Evolutionary conservation across 352 stramenopile genomes (phyloP).

Genomic region (Thalassiosira mediterranea): DNA sequence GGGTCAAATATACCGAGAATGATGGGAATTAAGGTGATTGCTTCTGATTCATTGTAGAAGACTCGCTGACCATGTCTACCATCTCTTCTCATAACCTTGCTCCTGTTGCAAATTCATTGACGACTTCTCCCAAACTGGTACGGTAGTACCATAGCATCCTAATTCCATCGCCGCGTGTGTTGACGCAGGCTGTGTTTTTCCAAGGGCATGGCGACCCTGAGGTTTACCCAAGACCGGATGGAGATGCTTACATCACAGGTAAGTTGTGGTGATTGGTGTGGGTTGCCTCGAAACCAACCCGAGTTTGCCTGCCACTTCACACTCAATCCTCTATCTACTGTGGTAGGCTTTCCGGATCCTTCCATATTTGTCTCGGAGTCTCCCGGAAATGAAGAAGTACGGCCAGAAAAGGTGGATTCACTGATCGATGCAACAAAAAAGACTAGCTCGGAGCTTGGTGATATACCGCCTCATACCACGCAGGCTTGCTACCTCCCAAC

Average conservation of each 20-base stretch:
- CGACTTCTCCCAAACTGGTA: no score
- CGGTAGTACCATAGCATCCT: conserved; percentile 76
- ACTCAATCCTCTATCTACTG: no score
- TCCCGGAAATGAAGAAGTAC: conserved; percentile 60
- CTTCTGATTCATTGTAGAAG: no score
- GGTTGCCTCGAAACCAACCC: no score
- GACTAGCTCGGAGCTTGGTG: conserved; percentile 21
- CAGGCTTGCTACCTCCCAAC: conserved; percentile 74
- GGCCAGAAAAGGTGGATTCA: conserved; percentile 31
- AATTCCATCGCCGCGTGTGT: conserved; percentile 52
- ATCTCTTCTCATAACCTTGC: no score
- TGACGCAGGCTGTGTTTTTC: conserved; percentile 79
- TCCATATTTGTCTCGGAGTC: conserved; percentile 54
- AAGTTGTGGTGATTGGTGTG: no score
- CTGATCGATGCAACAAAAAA: conserved; percentile 51
- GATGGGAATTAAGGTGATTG: conserved; percentile 65
- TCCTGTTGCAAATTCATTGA: no score
- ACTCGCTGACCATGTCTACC: no score
- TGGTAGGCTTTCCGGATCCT: conserved; percentile 73
- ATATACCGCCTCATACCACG: conserved; percentile 30
- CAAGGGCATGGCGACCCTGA: conserved; percentile 71
- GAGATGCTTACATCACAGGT: conserved; percentile 68
- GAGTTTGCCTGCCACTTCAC: no score
- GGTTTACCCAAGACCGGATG: conserved; percentile 73
- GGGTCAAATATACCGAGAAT: conserved; percentile 52